Conservation (phyloP, 139 green algal species). For the Chlamydomonas applanata region DNA sequence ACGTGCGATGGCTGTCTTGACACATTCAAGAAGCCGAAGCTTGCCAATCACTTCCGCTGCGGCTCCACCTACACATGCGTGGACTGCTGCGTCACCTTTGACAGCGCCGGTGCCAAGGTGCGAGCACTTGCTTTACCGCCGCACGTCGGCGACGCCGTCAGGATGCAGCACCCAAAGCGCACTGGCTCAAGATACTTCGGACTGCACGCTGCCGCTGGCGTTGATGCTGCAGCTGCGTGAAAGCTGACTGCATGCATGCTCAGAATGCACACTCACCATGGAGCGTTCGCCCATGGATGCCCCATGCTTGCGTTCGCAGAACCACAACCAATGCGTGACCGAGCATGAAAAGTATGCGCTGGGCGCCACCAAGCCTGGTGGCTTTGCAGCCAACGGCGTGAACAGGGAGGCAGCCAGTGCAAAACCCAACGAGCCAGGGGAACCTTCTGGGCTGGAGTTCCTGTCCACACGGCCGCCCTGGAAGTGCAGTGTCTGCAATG, state of each 20-base stretch:
- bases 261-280: too few relatives aligned
- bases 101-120: conserved; percentile 57
- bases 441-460: conserved; percentile 63
- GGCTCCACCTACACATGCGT: conserved; percentile 86
- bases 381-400: conserved; percentile 70
- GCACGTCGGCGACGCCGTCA: neutral
- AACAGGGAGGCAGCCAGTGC: neutral
- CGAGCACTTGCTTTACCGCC: neutral
- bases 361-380: conserved; percentile 87
- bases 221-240: neutral
- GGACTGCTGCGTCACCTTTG: conserved; percentile 81
- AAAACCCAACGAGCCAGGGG: conserved; percentile 7
- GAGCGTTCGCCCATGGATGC: too few relatives aligned
- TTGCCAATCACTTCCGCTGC: conserved; percentile 57
- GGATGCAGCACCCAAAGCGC: neutral
- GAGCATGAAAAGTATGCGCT: conserved; percentile 93
- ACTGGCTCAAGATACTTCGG: neutral
- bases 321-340: conserved; percentile 82
- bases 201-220: neutral
- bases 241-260: neutral
- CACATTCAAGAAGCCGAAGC: conserved; percentile 91
- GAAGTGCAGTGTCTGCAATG: conserved; percentile 83
- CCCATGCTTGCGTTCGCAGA: too few relatives aligned
- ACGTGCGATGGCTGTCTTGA: conserved; percentile 89
- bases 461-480: conserved; percentile 71